phyloP scores from a whole-genome alignment of 805 yeast genomes.

The Geotrichum ghanense region DNA sequence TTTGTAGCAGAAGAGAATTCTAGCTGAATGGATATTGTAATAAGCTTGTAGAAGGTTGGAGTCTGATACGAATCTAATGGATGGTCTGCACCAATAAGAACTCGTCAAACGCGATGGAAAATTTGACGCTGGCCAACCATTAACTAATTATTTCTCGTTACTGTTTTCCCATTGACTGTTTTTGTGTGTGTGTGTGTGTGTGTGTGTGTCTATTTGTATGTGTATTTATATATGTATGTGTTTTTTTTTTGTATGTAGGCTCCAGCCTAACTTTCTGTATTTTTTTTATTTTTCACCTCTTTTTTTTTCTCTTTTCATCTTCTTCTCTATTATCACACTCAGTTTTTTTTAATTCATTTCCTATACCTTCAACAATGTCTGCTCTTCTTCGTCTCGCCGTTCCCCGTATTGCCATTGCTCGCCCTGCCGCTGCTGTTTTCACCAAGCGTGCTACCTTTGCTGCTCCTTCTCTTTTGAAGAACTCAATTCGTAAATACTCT shows the following conservation, averaged over 20 bases:
- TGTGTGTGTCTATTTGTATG: too few relatives aligned
- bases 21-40: too few relatives aligned
- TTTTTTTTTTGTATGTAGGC: neutral
- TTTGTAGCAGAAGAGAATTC: too few relatives aligned
- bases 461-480: constrained; percentile 4
- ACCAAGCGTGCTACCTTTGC: constrained; percentile 7
- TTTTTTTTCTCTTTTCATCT: neutral
- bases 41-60: too few relatives aligned
- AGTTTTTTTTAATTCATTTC: neutral
- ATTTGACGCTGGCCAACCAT: neutral
- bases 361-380: neutral
- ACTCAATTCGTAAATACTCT: constrained; percentile 53
- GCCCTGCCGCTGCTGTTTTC: constrained; percentile 5
- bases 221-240: neutral
- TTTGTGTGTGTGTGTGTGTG: too few relatives aligned
- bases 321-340: neutral
- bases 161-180: too few relatives aligned
- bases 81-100: too few relatives aligned
- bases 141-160: neutral
- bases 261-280: neutral
- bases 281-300: neutral
- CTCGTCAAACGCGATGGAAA: too few relatives aligned
- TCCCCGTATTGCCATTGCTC: constrained; percentile 4
- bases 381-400: neutral
- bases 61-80: too few relatives aligned